Evolutionary conservation across 2,329 filamentous ascomycete species (phyloP).

Genomic region (Colletotrichum trifolii): DNA sequence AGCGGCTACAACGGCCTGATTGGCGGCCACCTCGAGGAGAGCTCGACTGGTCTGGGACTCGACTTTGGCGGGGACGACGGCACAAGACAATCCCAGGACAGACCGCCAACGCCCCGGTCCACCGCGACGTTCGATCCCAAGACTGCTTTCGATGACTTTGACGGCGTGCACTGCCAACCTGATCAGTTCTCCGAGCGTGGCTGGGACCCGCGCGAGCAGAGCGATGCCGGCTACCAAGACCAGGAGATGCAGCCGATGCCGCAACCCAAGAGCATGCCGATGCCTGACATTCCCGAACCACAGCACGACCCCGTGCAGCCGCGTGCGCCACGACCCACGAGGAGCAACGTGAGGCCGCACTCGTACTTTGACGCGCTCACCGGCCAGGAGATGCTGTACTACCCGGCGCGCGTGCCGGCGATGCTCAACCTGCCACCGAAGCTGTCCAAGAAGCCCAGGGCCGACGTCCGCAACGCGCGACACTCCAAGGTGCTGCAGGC

Average conservation of each 20-base stretch:
- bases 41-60: constrained; percentile 19
- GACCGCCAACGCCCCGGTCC: constrained; percentile 41
- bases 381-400: constrained; percentile 88
- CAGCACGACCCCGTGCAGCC: constrained; percentile 37
- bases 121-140: constrained; percentile 60
- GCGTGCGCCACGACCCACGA: constrained; percentile 40
- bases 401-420: constrained; percentile 92
- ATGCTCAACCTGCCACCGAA: constrained; percentile 94
- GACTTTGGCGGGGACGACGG: constrained; percentile 29
- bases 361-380: constrained; percentile 73
- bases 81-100: constrained; percentile 32
- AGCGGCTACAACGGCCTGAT: constrained; percentile 45
- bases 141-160: constrained; percentile 82
- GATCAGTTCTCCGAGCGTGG: constrained; percentile 49
- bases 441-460: constrained; percentile 78
- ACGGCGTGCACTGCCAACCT: constrained; percentile 79
- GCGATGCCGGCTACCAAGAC: constrained; percentile 14
- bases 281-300: constrained; percentile 39
- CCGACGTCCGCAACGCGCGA: constrained; percentile 73
- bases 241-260: constrained; percentile 1
- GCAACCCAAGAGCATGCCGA: constrained; percentile 37
- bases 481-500: constrained; percentile 78
- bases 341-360: constrained; percentile 54
- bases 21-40: constrained; percentile 46
- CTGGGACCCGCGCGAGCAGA: constrained; percentile 37